Evolutionary conservation across 1,284 basidiomycete genomes (phyloP), one percentile per base, ranked within the genome.

Genomic region (Sporisorium iseilematis-ciliati): DNA sequence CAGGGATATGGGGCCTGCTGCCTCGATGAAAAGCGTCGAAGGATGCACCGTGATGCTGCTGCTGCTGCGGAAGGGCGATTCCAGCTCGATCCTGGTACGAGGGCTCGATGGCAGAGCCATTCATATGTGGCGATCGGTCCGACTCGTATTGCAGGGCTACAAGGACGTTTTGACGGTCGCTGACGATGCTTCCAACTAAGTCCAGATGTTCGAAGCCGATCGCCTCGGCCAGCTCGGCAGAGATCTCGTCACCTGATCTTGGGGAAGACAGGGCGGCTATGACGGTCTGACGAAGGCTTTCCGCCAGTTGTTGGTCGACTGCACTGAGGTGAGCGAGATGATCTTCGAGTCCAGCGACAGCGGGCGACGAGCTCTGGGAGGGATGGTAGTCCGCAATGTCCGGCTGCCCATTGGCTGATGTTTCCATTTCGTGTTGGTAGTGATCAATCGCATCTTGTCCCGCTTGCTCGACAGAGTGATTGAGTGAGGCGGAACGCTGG

Each of bases 151-250:
- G 61, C 1, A 75, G 50, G 6, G 61, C 64, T 16, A 49, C 38
- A 4, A 71, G 57, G 7, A 87, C 63, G 31, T 80, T 78, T 52
- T 86, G 83, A 7, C 87, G 84, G 7, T 87, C 77, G 14, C 73
- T 59, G 40, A 87, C 78, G 2, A 86, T 86, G 21, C 86, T 85
- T 16, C 61, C 67, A 18, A 84, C 77, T 25, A 82, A 71, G 16
- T 93, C 93, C 38, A 95, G 89, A 31, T 92, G 89, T 71, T 96
- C 93, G 80, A 92, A 94, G 0, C 95, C 95, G 53, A 96, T 86
- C n/a, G 92, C 87, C 72, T 97, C 94, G 3, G 89, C 90, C 2
- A 97, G 85, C 74, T 93, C 91, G 35, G 87, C 89, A 26, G 93
- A 93, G 33, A 95, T 91, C n/a, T 89, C 89, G 49, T 94, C 92